Evolutionary conservation across 495 filamentous ascomycete species (phyloP).

Genomic region (Annulohypoxylon maeteangense): DNA sequence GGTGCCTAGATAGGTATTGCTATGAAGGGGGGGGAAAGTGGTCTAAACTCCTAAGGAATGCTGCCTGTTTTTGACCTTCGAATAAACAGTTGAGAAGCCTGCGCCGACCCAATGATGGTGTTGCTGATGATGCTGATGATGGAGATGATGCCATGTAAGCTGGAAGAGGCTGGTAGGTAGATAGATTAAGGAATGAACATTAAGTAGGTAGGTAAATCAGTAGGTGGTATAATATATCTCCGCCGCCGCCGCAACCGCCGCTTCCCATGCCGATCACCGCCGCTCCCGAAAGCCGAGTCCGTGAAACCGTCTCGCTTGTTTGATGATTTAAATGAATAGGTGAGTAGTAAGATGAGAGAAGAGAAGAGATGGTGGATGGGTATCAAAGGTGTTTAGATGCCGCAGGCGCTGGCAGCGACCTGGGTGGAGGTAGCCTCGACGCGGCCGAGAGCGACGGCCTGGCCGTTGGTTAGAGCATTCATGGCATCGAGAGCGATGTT

Average conservation of each 20-base stretch:
- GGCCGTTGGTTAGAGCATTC: slow-evolving; percentile 69
- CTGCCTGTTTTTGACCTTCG: slow-evolving; percentile 16
- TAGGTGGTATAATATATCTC: background rate
- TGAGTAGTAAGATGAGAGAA: background rate
- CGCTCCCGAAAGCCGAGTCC: background rate
- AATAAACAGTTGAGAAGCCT: slow-evolving; percentile 15
- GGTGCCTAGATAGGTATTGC: background rate
- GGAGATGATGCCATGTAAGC: background rate
- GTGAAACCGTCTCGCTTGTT: background rate
- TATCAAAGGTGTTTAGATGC: slow-evolving; percentile 35
- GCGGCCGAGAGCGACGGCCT: slow-evolving; percentile 42
- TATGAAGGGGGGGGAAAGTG: background rate
- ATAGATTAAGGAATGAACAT: slow-evolving; percentile 39
- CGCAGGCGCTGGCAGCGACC: slow-evolving; percentile 56
- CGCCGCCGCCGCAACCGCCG: background rate
- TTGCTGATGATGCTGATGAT: background rate
- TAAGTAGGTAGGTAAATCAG: slow-evolving; percentile 28
- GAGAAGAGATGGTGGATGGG: background rate
- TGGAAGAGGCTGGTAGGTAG: background rate
- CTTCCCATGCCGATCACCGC: background rate
- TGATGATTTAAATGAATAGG: background rate
- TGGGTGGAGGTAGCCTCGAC: slow-evolving; percentile 53
- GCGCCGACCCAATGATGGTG: slow-evolving; percentile 21
- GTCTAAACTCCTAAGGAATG: slow-evolving; percentile 25
- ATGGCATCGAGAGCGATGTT: slow-evolving; percentile 73